phyloP scores from a whole-genome alignment of 306 rosid species.

The Castanospermum australe region DNA sequence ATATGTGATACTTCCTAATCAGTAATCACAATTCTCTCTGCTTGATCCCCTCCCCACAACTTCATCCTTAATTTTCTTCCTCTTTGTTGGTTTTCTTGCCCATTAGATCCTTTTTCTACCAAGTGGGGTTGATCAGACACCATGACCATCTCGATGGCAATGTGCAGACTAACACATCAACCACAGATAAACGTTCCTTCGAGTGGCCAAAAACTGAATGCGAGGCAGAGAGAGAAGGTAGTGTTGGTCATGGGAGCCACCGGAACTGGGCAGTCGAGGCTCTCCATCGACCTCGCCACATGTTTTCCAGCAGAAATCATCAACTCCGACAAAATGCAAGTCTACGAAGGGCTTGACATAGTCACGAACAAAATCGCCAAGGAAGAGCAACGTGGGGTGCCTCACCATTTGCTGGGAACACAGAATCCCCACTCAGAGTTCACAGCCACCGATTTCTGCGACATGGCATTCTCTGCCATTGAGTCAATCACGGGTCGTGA shows the following conservation, averaged over 20 bases:
- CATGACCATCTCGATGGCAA: conserved; percentile 36
- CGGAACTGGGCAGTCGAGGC: conserved; percentile 65
- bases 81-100: background rate
- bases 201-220: conserved; percentile 20
- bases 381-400: conserved; percentile 56
- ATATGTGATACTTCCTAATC: background rate
- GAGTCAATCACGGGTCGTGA: conserved; percentile 38
- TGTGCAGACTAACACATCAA: conserved; percentile 38
- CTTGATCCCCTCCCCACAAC: too few species aligned
- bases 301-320: conserved; percentile 56
- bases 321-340: conserved; percentile 79
- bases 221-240: conserved; percentile 57
- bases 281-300: conserved; percentile 62
- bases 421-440: conserved; percentile 45
- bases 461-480: conserved; percentile 36
- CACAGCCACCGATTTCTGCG: conserved; percentile 42
- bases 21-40: background rate
- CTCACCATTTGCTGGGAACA: conserved; percentile 69
- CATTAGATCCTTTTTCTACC: background rate
- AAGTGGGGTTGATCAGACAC: background rate
- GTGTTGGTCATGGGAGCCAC: conserved; percentile 77
- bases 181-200: conserved; percentile 40
- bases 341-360: conserved; percentile 61
- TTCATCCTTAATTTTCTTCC: background rate
- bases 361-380: conserved; percentile 57